Conservation (phyloP, 2,329 filamentous ascomycete genomes). For the Arthrinium puccinioides region DNA sequence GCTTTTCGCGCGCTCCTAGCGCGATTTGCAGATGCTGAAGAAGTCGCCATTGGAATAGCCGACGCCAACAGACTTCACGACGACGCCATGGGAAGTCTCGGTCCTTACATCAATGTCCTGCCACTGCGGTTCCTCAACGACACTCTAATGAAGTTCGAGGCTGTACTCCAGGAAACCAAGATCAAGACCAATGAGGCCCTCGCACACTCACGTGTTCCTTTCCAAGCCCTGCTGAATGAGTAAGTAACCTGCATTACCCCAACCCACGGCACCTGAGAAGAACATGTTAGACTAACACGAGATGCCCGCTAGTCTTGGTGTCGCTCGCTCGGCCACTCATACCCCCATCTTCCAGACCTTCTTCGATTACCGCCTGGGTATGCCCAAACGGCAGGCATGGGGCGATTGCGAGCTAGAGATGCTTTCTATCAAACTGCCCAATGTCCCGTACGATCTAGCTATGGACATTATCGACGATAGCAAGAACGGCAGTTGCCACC, state of each 20-base stretch:
- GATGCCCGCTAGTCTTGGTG: too few species aligned
- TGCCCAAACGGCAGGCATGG: background rate
- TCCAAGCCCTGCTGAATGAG: background rate
- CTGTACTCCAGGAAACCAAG: background rate
- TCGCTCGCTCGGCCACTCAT: background rate
- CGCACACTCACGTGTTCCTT: background rate
- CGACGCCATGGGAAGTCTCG: background rate
- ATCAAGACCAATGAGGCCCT: background rate
- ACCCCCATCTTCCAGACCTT: background rate
- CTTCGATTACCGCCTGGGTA: background rate
- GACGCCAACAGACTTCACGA: background rate
- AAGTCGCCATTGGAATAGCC: background rate
- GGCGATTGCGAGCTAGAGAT: background rate
- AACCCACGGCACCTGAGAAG: too few species aligned
- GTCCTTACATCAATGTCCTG: background rate
- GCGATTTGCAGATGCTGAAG: background rate
- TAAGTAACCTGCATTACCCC: too few species aligned
- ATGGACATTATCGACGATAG: background rate
- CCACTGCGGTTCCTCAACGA: background rate
- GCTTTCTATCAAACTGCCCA: background rate
- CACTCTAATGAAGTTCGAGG: background rate
- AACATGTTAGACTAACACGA: too few species aligned
- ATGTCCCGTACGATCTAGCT: conserved; percentile 2
- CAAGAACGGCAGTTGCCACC: background rate
- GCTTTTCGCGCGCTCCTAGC: background rate